Percentiles rank a stretch among this genome's conserved stretches.
phyloP scores from a whole-genome alignment of 768 basidiomycete species.

The Coprinopsis strossmayeri region DNA sequence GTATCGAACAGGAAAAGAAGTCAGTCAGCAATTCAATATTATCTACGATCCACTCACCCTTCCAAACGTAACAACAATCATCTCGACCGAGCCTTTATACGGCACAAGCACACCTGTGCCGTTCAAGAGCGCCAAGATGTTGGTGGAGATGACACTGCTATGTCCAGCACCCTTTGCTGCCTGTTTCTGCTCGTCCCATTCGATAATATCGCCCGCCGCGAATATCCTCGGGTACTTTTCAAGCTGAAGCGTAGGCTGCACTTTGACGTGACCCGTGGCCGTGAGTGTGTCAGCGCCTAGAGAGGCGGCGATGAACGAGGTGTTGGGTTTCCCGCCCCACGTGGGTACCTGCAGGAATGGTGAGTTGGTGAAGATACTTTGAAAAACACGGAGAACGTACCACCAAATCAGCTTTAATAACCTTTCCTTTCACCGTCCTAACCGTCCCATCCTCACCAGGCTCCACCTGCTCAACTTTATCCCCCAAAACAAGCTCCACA shows the following conservation, averaged over 20 bases:
- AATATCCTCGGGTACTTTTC: conserved; percentile 15
- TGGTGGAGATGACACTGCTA: conserved; percentile 11
- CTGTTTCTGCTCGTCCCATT: conserved; percentile 18
- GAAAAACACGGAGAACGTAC: conserved; percentile 26
- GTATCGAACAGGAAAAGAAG: not conserved
- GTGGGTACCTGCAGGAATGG: conserved; percentile 19
- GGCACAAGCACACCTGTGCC: conserved; percentile 5
- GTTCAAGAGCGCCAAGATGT: conserved; percentile 14
- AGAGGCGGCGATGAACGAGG: conserved; percentile 36
- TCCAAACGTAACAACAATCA: conserved; percentile 16
- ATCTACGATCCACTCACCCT: conserved; percentile 10
- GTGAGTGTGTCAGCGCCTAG: conserved; percentile 26
- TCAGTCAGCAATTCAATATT: conserved; percentile 4
- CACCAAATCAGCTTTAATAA: conserved; percentile 43
- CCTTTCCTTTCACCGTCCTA: conserved; percentile 38
- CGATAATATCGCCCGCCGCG: conserved; percentile 19
- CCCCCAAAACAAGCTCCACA: conserved; percentile 40
- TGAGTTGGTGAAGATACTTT: not conserved
- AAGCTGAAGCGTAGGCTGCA: conserved; percentile 32
- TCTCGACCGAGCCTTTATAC: conserved; percentile 12
- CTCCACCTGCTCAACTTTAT: conserved; percentile 37
- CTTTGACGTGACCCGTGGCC: conserved; percentile 32
- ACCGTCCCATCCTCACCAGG: conserved; percentile 26
- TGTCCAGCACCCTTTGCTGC: conserved; percentile 15
- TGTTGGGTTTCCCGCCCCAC: conserved; percentile 35